Evolutionary conservation across 2,329 filamentous ascomycete genomes (phyloP), one percentile per base, ranked within the genome.

Genomic region (Sporothrix pallida): DNA sequence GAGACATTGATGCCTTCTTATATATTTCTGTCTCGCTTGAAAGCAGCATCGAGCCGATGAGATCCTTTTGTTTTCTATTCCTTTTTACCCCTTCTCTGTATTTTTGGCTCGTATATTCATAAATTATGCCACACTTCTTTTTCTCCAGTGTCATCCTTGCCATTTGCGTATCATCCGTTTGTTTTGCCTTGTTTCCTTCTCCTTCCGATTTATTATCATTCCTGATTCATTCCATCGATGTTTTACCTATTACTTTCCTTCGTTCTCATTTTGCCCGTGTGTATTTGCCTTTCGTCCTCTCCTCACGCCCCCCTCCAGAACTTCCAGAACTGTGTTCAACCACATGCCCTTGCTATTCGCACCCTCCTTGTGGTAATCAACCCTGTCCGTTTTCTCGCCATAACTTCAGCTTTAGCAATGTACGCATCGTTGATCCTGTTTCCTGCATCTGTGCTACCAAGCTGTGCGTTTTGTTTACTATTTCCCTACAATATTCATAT

Each of bases 1-100:
- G 62, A 26, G 62, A 26, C 26, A 6, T 50, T 15, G 42, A 50
- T 15, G 54, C 20, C 52, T 60, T 71, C 54, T 71, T 71, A 71
- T 71, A 71, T 62, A 37, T 48, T 42, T 23, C n/a, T 48, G 42
- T n/a, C 20, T 44, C 20, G 3, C 10, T 12, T 48, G 10, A 48
- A 46, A 48, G 20, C 42, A 20, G 3, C 12, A 20, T 23, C 20
- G 37, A 26, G 62, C 62, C 42, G 62, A 67, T 20, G 42, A 48
- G 5, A 67, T 13, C 42, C 42, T 67, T 67, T 48, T 65, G n/a
- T 20, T 48, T 7, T 37, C 37, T 9, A 44, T 10, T 44, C 10
- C n/a, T 58, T 58, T 26, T 2, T 37, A n/a, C 4, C 8, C 31
- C 9, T 10, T 13, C 37, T 13, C 13, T n/a, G 46, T 65, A 46